Evolutionary conservation across 495 filamentous ascomycete genomes (phyloP).

Genomic region (Daldinia grandis): DNA sequence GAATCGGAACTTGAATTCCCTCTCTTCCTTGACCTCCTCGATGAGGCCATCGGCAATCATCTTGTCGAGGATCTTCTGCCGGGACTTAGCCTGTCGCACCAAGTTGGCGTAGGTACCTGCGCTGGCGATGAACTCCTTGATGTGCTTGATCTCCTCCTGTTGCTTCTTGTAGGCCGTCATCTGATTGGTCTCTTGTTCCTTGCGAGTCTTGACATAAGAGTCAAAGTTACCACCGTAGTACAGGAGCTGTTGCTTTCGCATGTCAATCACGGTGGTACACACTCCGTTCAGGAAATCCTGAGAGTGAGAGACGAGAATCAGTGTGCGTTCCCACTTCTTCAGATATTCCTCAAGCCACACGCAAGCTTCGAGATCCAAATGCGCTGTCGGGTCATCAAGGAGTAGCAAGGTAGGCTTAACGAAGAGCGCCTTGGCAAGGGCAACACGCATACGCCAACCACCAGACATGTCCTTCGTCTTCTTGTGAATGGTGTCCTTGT

Average conservation of each 20-base stretch:
- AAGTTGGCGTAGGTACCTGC: constrained; percentile 99
- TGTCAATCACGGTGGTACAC: constrained; percentile 98
- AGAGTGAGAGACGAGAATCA: constrained; percentile 95
- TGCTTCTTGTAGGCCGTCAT: constrained; percentile 99
- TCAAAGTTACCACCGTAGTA: constrained; percentile 99
- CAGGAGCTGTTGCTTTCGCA: constrained; percentile 86
- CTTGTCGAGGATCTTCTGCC: constrained; percentile 99
- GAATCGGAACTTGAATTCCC: constrained; percentile 98
- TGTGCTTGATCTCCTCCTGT: constrained; percentile 98
- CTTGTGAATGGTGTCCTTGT: constrained; percentile 96
- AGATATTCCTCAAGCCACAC: constrained; percentile 99
- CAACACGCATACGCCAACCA: constrained; percentile 99
- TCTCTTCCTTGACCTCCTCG: constrained; percentile 83
- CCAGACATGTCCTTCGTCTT: constrained; percentile 99
- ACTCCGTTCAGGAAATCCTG: constrained; percentile 99
- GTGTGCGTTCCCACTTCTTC: constrained; percentile 99
- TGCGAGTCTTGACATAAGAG: constrained; percentile 93
- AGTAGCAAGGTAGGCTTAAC: constrained; percentile 95
- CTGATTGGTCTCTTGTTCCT: constrained; percentile 97
- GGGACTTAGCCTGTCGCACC: constrained; percentile 97
- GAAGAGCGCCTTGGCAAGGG: constrained; percentile 96
- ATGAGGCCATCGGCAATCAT: constrained; percentile 99
- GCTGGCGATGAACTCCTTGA: constrained; percentile 99
- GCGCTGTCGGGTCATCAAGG: constrained; percentile 97
- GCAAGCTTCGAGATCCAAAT: constrained; percentile 99